These are phyloP conservation scores for Entomortierella beljakovae DNA, from an alignment of 192 early-diverging fungal species.

Conservation along the genomic window DNA sequence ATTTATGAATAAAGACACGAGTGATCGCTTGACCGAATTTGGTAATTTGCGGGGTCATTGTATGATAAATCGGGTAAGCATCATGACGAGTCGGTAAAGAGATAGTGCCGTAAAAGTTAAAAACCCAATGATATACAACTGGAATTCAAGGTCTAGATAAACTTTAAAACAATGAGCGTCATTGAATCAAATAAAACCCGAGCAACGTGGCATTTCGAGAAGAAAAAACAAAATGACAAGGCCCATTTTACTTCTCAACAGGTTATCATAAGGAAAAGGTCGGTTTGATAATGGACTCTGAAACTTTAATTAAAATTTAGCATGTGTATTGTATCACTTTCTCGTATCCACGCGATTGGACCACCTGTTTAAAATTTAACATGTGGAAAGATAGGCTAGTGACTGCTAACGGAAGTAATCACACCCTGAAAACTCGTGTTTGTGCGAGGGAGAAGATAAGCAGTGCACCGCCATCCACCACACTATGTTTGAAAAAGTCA, in stretches of 20 bases:
- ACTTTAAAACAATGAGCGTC: no score
- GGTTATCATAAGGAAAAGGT: no score
- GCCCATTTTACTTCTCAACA: no score
- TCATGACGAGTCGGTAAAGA: no score
- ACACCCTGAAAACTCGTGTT: neutral
- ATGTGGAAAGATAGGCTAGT: slow-evolving; percentile 1
- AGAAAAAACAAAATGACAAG: no score
- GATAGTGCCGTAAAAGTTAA: neutral
- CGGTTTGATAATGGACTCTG: neutral
- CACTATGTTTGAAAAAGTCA: no score
- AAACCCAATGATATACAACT: no score
- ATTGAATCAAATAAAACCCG: no score
- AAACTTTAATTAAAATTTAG: neutral
- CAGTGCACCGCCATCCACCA: no score
- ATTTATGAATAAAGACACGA: neutral
- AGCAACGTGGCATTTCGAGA: no score
- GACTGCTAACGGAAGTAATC: neutral
- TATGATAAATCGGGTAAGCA: neutral
- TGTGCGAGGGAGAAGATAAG: neutral
- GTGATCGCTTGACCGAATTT: neutral
- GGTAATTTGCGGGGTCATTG: slow-evolving; percentile 4
- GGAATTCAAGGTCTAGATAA: no score
- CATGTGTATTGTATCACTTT: neutral
- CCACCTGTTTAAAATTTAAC: neutral
- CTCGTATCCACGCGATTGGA: neutral